Evolutionary conservation across 2,329 filamentous ascomycete genomes (phyloP).

Genomic region (Fusarium xylarioides): DNA sequence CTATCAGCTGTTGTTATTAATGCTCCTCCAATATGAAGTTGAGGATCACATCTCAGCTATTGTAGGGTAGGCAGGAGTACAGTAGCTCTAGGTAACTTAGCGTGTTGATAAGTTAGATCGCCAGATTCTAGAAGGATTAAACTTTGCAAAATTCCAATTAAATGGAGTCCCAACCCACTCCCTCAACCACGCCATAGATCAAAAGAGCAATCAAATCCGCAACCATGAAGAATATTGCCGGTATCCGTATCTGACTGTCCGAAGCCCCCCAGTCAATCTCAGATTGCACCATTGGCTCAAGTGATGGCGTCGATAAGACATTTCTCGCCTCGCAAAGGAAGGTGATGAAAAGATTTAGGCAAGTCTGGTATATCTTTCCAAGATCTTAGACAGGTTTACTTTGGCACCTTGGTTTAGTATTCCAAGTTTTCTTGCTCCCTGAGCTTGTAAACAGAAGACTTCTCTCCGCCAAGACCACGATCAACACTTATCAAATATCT

Average conservation of each 20-base stretch:
- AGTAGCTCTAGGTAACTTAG: background rate
- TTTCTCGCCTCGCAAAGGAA: background rate
- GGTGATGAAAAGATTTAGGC: background rate
- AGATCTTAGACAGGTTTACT: background rate
- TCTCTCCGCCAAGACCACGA: background rate
- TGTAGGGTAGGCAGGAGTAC: constrained; percentile 3
- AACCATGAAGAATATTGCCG: constrained; percentile 6
- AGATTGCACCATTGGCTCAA: constrained; percentile 26
- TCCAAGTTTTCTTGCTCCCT: background rate
- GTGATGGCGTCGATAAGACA: constrained; percentile 29
- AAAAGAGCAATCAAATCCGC: constrained; percentile 31
- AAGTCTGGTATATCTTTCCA: background rate
- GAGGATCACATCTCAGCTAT: background rate
- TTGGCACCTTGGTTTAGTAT: background rate
- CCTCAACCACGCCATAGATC: constrained; percentile 21
- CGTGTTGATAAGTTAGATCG: background rate
- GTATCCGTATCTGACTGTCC: constrained; percentile 3
- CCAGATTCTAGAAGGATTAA: constrained; percentile 9
- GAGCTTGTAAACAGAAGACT: background rate
- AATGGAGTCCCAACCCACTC: constrained; percentile 22
- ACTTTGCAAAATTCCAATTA: constrained; percentile 26
- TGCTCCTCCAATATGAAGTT: background rate
- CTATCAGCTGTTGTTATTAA: background rate
- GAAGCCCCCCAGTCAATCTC: constrained; percentile 9
- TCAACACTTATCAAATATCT: background rate